Evolutionary conservation across 768 basidiomycete species (phyloP).

Genomic region (Suillus variegatus): DNA sequence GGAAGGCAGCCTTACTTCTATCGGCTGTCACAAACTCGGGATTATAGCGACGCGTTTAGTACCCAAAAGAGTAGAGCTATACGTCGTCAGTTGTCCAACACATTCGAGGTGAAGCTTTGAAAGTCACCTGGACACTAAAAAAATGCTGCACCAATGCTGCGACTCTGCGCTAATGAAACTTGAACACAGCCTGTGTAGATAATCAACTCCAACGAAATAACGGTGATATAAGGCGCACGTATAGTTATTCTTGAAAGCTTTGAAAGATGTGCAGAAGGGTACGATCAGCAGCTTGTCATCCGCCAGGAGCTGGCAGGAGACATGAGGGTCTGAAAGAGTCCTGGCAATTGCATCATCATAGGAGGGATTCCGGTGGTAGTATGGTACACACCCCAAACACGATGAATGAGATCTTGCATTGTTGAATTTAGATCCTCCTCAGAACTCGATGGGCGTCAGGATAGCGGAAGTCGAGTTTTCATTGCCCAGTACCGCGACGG

Average conservation of each 20-base stretch:
- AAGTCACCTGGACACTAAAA: neutral
- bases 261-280: constrained; percentile 89
- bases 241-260: constrained; percentile 83
- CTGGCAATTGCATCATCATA: constrained; percentile 47
- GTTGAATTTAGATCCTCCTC: too few relatives aligned
- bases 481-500: too few relatives aligned
- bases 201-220: neutral
- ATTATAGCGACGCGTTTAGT: neutral
- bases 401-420: too few relatives aligned
- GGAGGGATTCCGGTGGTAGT: neutral
- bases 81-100: constrained; percentile 15
- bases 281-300: constrained; percentile 94
- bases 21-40: neutral
- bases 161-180: neutral
- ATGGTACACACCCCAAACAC: too few relatives aligned
- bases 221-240: constrained; percentile 46
- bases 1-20: constrained; percentile 21
- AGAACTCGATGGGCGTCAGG: too few relatives aligned
- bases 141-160: neutral
- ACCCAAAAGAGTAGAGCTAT: neutral
- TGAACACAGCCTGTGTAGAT: constrained; percentile 35
- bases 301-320: constrained; percentile 88
- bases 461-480: too few relatives aligned
- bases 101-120: constrained; percentile 1
- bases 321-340: constrained; percentile 88